Evolutionary conservation across 2,329 filamentous ascomycete species (phyloP).

Genomic region (Neurospora sp.): DNA sequence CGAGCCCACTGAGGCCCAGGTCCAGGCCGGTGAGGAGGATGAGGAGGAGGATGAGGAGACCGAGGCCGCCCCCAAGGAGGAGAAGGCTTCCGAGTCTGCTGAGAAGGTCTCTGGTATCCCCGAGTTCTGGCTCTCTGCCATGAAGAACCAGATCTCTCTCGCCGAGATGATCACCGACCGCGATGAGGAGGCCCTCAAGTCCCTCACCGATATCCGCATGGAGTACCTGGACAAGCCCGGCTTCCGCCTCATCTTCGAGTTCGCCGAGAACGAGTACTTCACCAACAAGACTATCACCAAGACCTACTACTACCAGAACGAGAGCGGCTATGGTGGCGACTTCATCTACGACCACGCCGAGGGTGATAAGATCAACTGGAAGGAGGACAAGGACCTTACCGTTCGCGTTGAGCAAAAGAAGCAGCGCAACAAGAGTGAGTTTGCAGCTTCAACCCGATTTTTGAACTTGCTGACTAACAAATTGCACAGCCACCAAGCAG

Average conservation of each 20-base stretch:
- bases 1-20: conserved; percentile 81
- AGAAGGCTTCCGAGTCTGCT: conserved; percentile 46
- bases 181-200: conserved; percentile 87
- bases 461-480: conserved; percentile 8
- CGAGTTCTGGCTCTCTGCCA: conserved; percentile 98
- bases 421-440: conserved; percentile 96
- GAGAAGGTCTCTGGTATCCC: conserved; percentile 65
- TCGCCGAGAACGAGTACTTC: conserved; percentile 92
- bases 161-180: conserved; percentile 98
- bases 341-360: conserved; percentile 99
- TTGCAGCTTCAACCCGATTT: not conserved
- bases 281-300: conserved; percentile 95
- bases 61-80: conserved; percentile 45
- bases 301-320: conserved; percentile 98
- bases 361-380: conserved; percentile 97
- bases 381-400: conserved; percentile 83
- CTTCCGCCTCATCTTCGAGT: conserved; percentile 97
- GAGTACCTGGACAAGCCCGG: conserved; percentile 97
- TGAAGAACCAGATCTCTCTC: conserved; percentile 98
- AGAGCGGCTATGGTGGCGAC: conserved; percentile 96
- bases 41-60: conserved; percentile 54
- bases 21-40: conserved; percentile 76
- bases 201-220: conserved; percentile 90
- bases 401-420: conserved; percentile 98
- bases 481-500: conserved; percentile 80